Conservation (phyloP, 2,329 filamentous ascomycete species). For the Stagonosporopsis tanaceti region DNA sequence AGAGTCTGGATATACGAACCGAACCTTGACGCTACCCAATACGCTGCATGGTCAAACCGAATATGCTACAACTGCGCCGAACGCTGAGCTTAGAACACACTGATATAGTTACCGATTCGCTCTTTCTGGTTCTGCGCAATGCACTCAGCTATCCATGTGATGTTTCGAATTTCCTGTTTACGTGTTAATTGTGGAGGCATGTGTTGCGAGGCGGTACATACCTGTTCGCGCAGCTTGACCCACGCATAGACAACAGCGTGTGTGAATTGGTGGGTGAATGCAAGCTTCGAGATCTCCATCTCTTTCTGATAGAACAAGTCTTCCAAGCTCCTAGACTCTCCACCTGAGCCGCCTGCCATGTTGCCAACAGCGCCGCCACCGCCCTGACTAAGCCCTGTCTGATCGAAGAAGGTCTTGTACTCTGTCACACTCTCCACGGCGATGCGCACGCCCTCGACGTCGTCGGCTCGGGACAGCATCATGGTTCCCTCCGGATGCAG, state of each 20-base stretch:
- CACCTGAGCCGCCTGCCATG: slow-evolving; percentile 80
- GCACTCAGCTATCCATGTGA: slow-evolving; percentile 99
- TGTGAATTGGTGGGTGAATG: slow-evolving; percentile 96
- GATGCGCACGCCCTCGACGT: slow-evolving; percentile 90
- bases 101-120: slow-evolving; percentile 98
- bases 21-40: slow-evolving; percentile 38
- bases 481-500: slow-evolving; percentile 93
- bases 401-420: slow-evolving; percentile 96
- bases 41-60: slow-evolving; percentile 36
- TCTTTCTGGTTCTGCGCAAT: slow-evolving; percentile 99
- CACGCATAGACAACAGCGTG: slow-evolving; percentile 95
- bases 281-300: slow-evolving; percentile 96
- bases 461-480: slow-evolving; percentile 94
- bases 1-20: slow-evolving; percentile 41
- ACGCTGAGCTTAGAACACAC: slow-evolving; percentile 70
- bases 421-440: slow-evolving; percentile 92
- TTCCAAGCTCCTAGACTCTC: slow-evolving; percentile 88
- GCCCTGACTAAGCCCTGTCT: slow-evolving; percentile 79
- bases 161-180: slow-evolving; percentile 93
- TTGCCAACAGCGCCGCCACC: slow-evolving; percentile 80
- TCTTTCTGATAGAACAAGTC: slow-evolving; percentile 99
- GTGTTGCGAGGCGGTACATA: slow-evolving; percentile 56
- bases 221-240: slow-evolving; percentile 97
- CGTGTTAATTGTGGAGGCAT: slow-evolving; percentile 22
- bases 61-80: slow-evolving; percentile 37